Evolutionary conservation across 352 stramenopile species (phyloP), one percentile per base, ranked within the genome.

Genomic region (Halophytophthora polymorphica): DNA sequence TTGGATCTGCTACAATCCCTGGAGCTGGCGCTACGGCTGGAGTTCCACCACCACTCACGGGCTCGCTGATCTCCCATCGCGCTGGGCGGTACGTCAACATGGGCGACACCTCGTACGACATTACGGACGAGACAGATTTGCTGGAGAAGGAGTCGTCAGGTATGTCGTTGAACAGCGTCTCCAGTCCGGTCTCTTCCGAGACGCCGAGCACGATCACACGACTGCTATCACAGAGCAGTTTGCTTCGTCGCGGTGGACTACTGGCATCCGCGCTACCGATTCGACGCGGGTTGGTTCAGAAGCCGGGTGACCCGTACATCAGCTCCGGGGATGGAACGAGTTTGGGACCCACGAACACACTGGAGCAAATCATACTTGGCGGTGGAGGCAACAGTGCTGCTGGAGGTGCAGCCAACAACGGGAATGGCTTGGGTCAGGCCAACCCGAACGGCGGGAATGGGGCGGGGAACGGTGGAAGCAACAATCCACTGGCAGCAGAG

Each of bases 281-380:
- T 41, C 67, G 58, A 29, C 64, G 58, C 25, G 72, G 60, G 25
- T 44, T 77, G 22, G 45, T 77, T 31, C 55, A 78, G 49, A 79
- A 71, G 35, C 57, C 65, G 19, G 71, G 73, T 0, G 71, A 82
- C 23, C 73, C 70, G 25, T 84, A 84, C 43, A 34, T 75, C 11
- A 73, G 66, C 28, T 68, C 56, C 6, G 58, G 53, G 17, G 62
- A 56, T 14, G 51, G 40, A 8, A 61, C 56, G 35, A 75, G 48
- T 18, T 71, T 49, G 1, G 58, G 60, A 22, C 64, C 73, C 22
- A 77, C 72, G 11, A 86, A 88, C 45, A 71, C 70, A 3, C 48
- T 91, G 12, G 81, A 91, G 36, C 78, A 89, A 53, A 71, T 58
- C n/a, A 87, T 91, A 28, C 61, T 91, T 19, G 77, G 74, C 28